phyloP scores from a whole-genome alignment of 2,329 filamentous ascomycete genomes.

The Talaromyces atroroseus region DNA sequence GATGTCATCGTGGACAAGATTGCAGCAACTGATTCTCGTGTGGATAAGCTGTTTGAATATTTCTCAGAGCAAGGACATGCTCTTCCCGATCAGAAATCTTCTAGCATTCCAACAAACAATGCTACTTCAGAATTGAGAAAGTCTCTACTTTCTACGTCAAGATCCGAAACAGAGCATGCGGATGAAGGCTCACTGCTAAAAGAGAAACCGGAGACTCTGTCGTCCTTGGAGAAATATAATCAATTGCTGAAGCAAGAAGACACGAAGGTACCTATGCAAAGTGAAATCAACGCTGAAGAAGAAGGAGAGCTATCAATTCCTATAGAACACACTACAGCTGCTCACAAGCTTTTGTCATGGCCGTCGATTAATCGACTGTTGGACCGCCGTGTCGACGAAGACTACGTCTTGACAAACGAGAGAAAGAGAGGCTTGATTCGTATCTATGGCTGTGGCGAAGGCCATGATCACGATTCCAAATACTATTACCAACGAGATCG shows the following conservation, averaged over 20 bases:
- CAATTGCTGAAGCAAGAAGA: constrained; percentile 6
- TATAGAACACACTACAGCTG: constrained; percentile 83
- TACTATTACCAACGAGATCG: constrained; percentile 26
- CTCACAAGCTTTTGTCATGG: constrained; percentile 73
- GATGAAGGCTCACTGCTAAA: neutral
- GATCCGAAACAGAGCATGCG: neutral
- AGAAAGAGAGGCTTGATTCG: constrained; percentile 67
- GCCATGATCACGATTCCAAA: constrained; percentile 54
- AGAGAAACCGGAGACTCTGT: neutral
- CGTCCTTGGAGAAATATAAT: constrained; percentile 16
- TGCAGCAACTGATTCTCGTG: neutral
- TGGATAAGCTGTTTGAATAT: neutral
- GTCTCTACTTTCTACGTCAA: neutral
- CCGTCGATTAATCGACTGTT: constrained; percentile 63
- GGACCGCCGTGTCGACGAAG: constrained; percentile 51
- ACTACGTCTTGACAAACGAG: constrained; percentile 72
- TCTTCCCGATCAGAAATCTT: neutral
- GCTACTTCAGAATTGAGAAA: neutral
- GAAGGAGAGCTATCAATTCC: constrained; percentile 65
- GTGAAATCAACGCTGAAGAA: constrained; percentile 17
- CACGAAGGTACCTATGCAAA: constrained; percentile 6
- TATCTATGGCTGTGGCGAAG: constrained; percentile 74
- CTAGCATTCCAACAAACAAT: neutral
- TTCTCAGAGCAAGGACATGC: neutral
- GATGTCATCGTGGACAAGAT: neutral